These are phyloP conservation scores for Phialophora macrospora DNA, from an alignment of 2,329 filamentous ascomycete genomes.

Conservation along the genomic window DNA sequence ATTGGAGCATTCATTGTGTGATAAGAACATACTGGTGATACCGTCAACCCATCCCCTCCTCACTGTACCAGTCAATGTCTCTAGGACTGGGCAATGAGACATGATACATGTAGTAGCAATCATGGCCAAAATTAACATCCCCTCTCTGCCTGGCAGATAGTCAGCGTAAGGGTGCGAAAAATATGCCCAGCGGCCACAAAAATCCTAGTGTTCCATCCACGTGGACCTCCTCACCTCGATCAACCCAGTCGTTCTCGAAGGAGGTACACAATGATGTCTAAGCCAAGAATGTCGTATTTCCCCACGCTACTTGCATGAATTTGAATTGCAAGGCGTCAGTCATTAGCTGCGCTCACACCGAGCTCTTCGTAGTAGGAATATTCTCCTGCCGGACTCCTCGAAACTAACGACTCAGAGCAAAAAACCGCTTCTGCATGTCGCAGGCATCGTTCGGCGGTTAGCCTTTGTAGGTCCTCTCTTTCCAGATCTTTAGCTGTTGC, in stretches of 20 bases:
- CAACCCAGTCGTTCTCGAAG: neutral
- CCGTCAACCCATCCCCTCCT: neutral
- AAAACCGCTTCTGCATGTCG: neutral
- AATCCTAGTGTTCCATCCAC: neutral
- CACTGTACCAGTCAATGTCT: neutral
- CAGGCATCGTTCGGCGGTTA: neutral
- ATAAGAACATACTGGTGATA: neutral
- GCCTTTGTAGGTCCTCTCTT: neutral
- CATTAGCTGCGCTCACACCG: neutral
- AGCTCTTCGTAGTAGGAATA: neutral
- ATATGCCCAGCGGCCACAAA: neutral
- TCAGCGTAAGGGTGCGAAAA: neutral
- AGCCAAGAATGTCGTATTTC: neutral
- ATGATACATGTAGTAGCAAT: neutral
- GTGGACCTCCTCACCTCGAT: neutral
- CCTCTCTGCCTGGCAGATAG: neutral
- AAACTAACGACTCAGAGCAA: neutral
- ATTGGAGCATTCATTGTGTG: no score
- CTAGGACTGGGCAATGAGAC: neutral
- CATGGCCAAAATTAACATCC: neutral
- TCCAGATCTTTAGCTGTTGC: neutral
- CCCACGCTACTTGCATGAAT: neutral
- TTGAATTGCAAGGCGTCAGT: neutral
- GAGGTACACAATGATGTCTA: neutral
- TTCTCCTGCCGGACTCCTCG: neutral